Evolutionary conservation across 306 rosid genomes (phyloP), one percentile per base, ranked within the genome.

Genomic region (Vicia sativa): DNA sequence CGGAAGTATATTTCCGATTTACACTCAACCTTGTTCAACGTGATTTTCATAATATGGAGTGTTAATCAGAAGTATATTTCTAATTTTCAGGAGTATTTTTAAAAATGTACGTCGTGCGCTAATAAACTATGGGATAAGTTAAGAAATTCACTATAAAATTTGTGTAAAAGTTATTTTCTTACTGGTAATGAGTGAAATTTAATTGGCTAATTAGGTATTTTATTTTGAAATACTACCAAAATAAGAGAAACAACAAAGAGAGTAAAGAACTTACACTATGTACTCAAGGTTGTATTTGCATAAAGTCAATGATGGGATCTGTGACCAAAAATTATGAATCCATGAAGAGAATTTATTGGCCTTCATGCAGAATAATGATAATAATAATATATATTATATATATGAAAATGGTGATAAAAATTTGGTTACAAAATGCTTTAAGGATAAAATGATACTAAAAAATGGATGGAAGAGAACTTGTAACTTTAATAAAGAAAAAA

Each of bases 251-350:
- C 14, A 55, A 66, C 35, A 59, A 38, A 72, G 65, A 49, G 68
- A 70, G 55, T 66, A 63, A 81, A 58, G 13, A 79, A 80, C 82
- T 85, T 77, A 89, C 96, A 88, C 80, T 84, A 83, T 76, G 83
- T 80, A 77, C 28, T 79, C 62, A 6, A 12, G 37, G 37, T 54
- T 25, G 60, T 6, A 91, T 83, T 83, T 71, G 81, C 65, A 72
- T 12, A 53, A 58, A 45, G 67, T 80, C 75, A 74, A 74, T 71
- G 65, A 64, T 64, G 72, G 77, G 70, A 75, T 52, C 65, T 75
- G 42, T 7, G 37, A 70, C 54, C 61, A 31, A 70, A 63, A 69
- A 72, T 52, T 54, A 71, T 62, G 53, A 80, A 48, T n/a, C 52
- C 21, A 4, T 54, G 43, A 68, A 69, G 76, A 75, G 44, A 69